Evolutionary conservation across 768 basidiomycete genomes (phyloP), one percentile per base, ranked within the genome.

Genomic region (Amyloporia xantha): DNA sequence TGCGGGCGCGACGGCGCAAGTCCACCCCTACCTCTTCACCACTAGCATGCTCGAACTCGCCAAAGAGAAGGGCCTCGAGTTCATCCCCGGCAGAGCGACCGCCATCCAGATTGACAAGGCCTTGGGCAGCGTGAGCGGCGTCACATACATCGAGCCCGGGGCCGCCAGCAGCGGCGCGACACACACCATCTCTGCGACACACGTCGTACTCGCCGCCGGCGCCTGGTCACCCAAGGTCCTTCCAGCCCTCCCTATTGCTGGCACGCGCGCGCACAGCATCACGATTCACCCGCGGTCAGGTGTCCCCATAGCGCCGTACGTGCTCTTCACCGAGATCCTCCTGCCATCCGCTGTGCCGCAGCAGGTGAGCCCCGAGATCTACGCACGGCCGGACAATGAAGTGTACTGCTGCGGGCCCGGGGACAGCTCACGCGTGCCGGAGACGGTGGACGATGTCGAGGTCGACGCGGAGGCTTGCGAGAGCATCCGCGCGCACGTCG

Each of bases 391-490:
- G 26, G 73, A 77, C 39, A 75, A 78, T 56, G 81, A 85, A 60
- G 76, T 87, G 12, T 86, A 84, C 61, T 84, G 80, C 17, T 94
- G 90, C 64, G 87, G 89, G 2, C 78, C 85, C 5, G n/a, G 85
- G 85, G 90, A 93, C 63, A 75, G 82, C 58, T 74, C 74, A 71
- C 75, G 30, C 2, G 76, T 95, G 4, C 89, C 90, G 1, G 60
- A 68, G 1, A 78, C 70, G 20, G 86, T 91, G 7, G 85, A 91
- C 51, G 75, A 81, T n/a, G 88, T 92, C 2, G 58, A 62, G 13
- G 77, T 84, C 7, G 81, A 84, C 45, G 41, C 66, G 11, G 47
- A 46, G 1, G 80, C 84, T 2, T 86, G 85, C 60, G 73, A 78
- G 50, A 67, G 65, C 44, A 68, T 87, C 46, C 66, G 68, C 53